phyloP scores from a whole-genome alignment of 2,329 filamentous ascomycete genomes.

The Aquanectria penicillioides region DNA sequence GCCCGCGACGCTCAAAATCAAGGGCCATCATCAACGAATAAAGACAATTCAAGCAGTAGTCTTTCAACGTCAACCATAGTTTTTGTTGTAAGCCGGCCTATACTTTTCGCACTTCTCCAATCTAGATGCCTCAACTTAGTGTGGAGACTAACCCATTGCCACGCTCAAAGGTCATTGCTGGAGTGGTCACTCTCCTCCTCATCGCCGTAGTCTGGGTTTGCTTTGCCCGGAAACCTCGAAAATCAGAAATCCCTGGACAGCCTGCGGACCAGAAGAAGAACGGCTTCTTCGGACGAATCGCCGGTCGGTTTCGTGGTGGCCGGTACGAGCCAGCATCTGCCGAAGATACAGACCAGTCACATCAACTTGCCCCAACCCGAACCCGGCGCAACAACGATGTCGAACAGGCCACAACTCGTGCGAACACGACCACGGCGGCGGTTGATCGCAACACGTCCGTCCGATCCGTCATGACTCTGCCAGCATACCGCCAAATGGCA shows the following conservation, averaged over 20 bases:
- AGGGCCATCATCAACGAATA: conserved; percentile 9
- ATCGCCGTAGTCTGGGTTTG: conserved; percentile 26
- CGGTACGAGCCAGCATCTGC: conserved; percentile 46
- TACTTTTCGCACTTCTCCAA: neutral
- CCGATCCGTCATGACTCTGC: conserved; percentile 93
- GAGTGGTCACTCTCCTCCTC: conserved; percentile 25
- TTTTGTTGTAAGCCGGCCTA: conserved; percentile 36
- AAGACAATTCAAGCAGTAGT: neutral
- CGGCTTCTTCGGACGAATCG: conserved; percentile 34
- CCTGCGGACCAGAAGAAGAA: conserved; percentile 26
- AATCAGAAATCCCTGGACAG: conserved; percentile 7
- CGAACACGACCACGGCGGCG: conserved; percentile 45
- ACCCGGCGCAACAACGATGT: conserved; percentile 28
- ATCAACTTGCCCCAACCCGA: conserved; percentile 37
- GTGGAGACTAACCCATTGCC: neutral
- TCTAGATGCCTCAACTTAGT: neutral
- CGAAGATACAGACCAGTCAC: conserved; percentile 43
- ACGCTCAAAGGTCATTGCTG: conserved; percentile 32
- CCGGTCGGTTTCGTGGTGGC: conserved; percentile 21
- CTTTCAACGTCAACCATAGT: conserved; percentile 28
- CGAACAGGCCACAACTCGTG: conserved; percentile 23
- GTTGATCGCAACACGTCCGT: conserved; percentile 88
- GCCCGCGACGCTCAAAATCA: conserved; percentile 19
- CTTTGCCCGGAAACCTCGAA: conserved; percentile 31
- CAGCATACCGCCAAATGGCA: conserved; percentile 80